Percentiles rank a stretch among this genome's conserved stretches.
Evolutionary conservation across 2,329 filamentous ascomycete genomes (phyloP).

Genomic region (Botrytis paeoniae): DNA sequence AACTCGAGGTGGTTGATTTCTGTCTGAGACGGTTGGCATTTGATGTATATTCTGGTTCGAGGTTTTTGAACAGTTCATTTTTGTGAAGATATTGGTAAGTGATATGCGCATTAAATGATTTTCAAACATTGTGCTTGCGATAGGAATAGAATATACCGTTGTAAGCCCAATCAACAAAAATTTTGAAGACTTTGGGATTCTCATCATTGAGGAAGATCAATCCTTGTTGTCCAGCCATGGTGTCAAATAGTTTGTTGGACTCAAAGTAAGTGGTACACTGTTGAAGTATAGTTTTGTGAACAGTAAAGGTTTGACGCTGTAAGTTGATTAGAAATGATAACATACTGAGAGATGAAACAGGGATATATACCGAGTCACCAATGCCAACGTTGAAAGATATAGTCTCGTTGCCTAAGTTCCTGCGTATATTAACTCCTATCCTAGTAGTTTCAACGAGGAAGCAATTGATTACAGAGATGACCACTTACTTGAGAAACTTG

Average conservation of each 20-base stretch:
- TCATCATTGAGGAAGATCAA: slow-evolving; percentile 22
- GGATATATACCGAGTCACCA: slow-evolving; percentile 9
- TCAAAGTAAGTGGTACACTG: slow-evolving; percentile 23
- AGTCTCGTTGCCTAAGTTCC: slow-evolving; percentile 11
- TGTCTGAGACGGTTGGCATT: neutral
- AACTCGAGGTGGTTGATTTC: slow-evolving; percentile 13
- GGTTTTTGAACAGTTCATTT: slow-evolving; percentile 16
- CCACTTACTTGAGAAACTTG: slow-evolving; percentile 18
- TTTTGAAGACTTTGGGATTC: slow-evolving; percentile 19
- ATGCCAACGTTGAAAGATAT: slow-evolving; percentile 8
- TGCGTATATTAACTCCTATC: neutral
- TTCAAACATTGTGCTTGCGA: neutral
- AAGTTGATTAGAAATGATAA: neutral
- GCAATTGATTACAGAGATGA: neutral
- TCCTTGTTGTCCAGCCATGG: slow-evolving; percentile 16
- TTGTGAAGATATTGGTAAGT: neutral
- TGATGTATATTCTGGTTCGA: slow-evolving; percentile 7
- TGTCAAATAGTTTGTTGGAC: slow-evolving; percentile 10
- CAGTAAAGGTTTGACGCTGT: slow-evolving; percentile 20
- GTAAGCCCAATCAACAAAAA: slow-evolving; percentile 25
- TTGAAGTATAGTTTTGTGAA: slow-evolving; percentile 25
- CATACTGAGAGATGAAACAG: neutral
- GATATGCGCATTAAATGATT: neutral
- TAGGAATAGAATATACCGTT: neutral
- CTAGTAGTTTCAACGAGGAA: neutral